phyloP scores from a whole-genome alignment of 164 flowering plant species.

The Vitis vinifera region ASM3070453v1 NC_081822.1:9875001-9875500 shows the following conservation, averaged over 20 bases:
- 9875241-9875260: slow-evolving; percentile 61
- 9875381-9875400: slow-evolving; percentile 56
- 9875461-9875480: slow-evolving; percentile 74
- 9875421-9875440: slow-evolving; percentile 80
- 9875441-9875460: slow-evolving; percentile 72
- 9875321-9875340: slow-evolving; percentile 39
- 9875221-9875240: slow-evolving; percentile 45
- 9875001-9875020: slow-evolving; percentile 62
- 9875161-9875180: slow-evolving; percentile 62
- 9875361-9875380: slow-evolving; percentile 48
- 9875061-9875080: slow-evolving; percentile 58
- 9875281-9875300: slow-evolving; percentile 56
- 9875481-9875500: slow-evolving; percentile 90
- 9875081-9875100: slow-evolving; percentile 53
- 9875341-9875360: slow-evolving; percentile 58
- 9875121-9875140: slow-evolving; percentile 61
- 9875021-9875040: slow-evolving; percentile 30
- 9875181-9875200: slow-evolving; percentile 51
- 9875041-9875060: slow-evolving; percentile 64
- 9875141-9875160: slow-evolving; percentile 55
- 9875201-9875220: slow-evolving; percentile 52
- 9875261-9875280: slow-evolving; percentile 50
- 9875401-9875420: slow-evolving; percentile 66
- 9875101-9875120: slow-evolving; percentile 61
- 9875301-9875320: slow-evolving; percentile 51